Percentiles rank a stretch among this genome's conserved stretches.
Conservation (phyloP, 371 early-diverging fungal species). For the Mucor mucedo region DNA sequence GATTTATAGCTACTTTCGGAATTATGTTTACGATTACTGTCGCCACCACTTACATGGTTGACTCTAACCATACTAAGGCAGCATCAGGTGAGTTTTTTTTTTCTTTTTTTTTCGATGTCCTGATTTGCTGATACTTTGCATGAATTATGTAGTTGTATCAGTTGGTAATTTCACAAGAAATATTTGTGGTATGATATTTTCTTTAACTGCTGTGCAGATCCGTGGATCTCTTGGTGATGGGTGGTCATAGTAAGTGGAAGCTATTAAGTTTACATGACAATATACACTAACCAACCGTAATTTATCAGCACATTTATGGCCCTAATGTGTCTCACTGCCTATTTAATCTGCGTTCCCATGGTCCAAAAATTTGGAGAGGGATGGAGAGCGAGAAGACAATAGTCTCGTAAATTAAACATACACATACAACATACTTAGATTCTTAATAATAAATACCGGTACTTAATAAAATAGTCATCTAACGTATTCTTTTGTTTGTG, state of each 20-base stretch:
- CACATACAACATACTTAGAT: not conserved
- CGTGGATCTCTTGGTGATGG: slow-evolving; percentile 33
- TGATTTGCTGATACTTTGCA: not conserved
- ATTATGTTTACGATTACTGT: slow-evolving; percentile 44
- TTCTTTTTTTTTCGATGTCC: not conserved
- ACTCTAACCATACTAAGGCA: slow-evolving; percentile 32
- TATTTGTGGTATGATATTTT: slow-evolving; percentile 42
- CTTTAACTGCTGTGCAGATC: slow-evolving; percentile 34
- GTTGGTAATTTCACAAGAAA: slow-evolving; percentile 39
- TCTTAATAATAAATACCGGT: no score
- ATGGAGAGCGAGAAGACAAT: slow-evolving; percentile 16
- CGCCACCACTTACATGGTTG: slow-evolving; percentile 39
- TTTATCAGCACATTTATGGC: slow-evolving; percentile 27
- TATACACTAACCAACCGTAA: not conserved
- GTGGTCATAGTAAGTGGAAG: slow-evolving; percentile 46
- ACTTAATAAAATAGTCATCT: no score
- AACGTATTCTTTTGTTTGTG: not conserved
- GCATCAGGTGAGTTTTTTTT: slow-evolving; percentile 39
- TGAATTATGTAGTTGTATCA: slow-evolving; percentile 28
- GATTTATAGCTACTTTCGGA: slow-evolving; percentile 30
- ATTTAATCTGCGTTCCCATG: slow-evolving; percentile 27
- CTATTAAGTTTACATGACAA: not conserved
- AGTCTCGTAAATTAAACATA: not conserved
- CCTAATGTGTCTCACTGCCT: slow-evolving; percentile 16
- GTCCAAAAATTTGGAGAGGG: slow-evolving; percentile 26